These are phyloP conservation scores for Fusarium musae DNA, from an alignment of 2,329 filamentous ascomycete genomes.

Conservation along the genomic window DNA sequence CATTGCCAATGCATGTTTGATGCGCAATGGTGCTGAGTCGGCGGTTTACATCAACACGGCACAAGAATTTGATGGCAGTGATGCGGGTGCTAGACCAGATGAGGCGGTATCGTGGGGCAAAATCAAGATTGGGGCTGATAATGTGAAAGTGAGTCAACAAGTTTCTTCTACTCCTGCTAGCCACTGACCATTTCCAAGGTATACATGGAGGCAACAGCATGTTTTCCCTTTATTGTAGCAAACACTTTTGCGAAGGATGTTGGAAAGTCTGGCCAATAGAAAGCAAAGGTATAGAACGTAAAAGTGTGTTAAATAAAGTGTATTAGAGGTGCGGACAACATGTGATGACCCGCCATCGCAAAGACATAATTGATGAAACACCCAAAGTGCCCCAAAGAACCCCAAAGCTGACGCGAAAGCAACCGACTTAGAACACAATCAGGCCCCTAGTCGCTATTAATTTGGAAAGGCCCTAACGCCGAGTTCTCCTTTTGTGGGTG, in stretches of 20 bases:
- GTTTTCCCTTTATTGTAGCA: conserved; percentile 74
- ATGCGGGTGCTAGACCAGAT: conserved; percentile 93
- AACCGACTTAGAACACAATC: not conserved
- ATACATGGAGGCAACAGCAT: conserved; percentile 72
- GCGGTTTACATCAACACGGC: conserved; percentile 98
- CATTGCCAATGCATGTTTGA: conserved; percentile 96
- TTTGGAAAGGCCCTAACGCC: not conserved
- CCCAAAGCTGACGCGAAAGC: not conserved
- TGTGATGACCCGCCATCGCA: not conserved
- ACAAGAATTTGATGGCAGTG: conserved; percentile 97
- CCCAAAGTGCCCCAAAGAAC: not conserved
- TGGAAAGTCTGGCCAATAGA: conserved; percentile 26
- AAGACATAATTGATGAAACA: not conserved
- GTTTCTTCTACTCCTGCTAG: not conserved
- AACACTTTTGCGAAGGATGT: conserved; percentile 72
- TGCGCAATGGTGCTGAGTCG: conserved; percentile 97
- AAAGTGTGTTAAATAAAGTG: not conserved
- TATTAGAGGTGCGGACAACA: not conserved
- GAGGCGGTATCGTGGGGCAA: conserved; percentile 99
- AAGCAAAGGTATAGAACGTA: not conserved
- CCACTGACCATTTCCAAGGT: conserved; percentile 55
- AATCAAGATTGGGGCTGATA: conserved; percentile 88
- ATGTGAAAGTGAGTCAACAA: conserved; percentile 77
- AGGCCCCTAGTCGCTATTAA: not conserved
- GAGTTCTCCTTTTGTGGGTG: not conserved